These are phyloP conservation scores for Plasmodium knowlesi DNA, from an alignment of 169 alveolate genomes.

Conservation along the genomic window DNA sequence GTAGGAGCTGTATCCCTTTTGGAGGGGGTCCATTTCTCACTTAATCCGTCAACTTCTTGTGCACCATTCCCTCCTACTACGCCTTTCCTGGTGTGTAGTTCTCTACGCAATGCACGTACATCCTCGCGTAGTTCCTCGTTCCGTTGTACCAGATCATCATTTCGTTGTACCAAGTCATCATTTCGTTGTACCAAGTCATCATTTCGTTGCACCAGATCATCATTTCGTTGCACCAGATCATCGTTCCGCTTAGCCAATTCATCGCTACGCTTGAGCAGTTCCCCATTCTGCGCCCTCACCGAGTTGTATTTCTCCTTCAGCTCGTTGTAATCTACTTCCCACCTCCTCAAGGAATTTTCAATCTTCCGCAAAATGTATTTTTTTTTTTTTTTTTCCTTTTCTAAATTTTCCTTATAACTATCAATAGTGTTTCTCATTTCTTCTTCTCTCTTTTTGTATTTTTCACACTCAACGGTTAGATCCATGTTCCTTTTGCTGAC, in stretches of 20 bases:
- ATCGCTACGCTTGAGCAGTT: slow-evolving; percentile 4
- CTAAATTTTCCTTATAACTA: slow-evolving; percentile 1
- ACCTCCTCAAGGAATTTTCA: slow-evolving; percentile 15
- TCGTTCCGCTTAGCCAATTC: slow-evolving; percentile 9
- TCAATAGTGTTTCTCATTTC: not conserved
- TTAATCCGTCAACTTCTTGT: not conserved
- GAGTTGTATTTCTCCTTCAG: slow-evolving; percentile 3
- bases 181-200: not conserved
- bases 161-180: not conserved
- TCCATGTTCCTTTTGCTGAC: not conserved
- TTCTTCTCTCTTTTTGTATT: slow-evolving; percentile 10
- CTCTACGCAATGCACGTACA: not conserved
- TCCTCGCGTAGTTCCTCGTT: not conserved
- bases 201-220: not conserved
- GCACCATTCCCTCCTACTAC: not conserved
- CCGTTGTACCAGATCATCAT: not conserved
- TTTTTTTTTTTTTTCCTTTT: slow-evolving; percentile 72
- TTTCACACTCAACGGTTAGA: slow-evolving; percentile 8
- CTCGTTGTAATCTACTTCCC: slow-evolving; percentile 28
- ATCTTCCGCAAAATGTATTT: slow-evolving; percentile 29
- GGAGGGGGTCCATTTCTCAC: not conserved
- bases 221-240: not conserved
- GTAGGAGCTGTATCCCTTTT: not conserved
- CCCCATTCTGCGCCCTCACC: not conserved
- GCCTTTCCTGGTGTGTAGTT: not conserved